These are phyloP conservation scores for Penicillium sp. DNA, from an alignment of 2,329 filamentous ascomycete species.

Conservation along the genomic window DNA sequence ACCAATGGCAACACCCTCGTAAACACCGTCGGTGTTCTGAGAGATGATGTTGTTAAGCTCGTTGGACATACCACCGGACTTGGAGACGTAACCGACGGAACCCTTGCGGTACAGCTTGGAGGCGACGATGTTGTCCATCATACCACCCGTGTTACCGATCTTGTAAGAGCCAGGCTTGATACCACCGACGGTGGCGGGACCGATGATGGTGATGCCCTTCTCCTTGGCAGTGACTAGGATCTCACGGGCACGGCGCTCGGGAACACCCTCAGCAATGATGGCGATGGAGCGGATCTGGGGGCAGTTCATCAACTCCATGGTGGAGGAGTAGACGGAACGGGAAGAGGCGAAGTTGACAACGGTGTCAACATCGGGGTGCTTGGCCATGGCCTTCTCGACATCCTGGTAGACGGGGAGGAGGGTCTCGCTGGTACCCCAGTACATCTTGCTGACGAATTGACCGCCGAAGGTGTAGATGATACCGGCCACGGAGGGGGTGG, in stretches of 20 bases:
- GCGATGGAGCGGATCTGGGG: slow-evolving; percentile 98
- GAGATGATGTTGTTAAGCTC: slow-evolving; percentile 99
- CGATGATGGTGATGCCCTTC: slow-evolving; percentile 99
- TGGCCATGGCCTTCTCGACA: slow-evolving; percentile 87
- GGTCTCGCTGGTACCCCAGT: slow-evolving; percentile 99
- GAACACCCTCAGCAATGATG: slow-evolving; percentile 99
- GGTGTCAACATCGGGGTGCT: slow-evolving; percentile 96
- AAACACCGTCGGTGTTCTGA: slow-evolving; percentile 94
- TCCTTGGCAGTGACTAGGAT: slow-evolving; percentile 95
- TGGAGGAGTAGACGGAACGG: slow-evolving; percentile 97
- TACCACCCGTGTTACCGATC: slow-evolving; percentile 99
- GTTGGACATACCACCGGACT: slow-evolving; percentile 99
- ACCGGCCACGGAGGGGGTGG: slow-evolving; percentile 92
- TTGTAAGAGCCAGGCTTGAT: slow-evolving; percentile 99
- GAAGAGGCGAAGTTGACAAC: slow-evolving; percentile 99
- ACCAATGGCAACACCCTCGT: slow-evolving; percentile 98
- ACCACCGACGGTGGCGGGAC: slow-evolving; percentile 95
- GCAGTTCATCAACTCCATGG: slow-evolving; percentile 96
- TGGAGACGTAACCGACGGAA: slow-evolving; percentile 98
- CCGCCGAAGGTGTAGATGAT: slow-evolving; percentile 99
- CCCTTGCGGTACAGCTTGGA: slow-evolving; percentile 99
- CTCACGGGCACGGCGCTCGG: slow-evolving; percentile 96
- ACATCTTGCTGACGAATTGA: slow-evolving; percentile 99
- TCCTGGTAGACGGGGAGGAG: slow-evolving; percentile 97
- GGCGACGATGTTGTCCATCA: slow-evolving; percentile 99